Percentiles rank a stretch among this genome's conserved stretches.
These are phyloP conservation scores for Trichosporon coremiiforme DNA, from an alignment of 1,284 basidiomycete genomes.

Conservation along the genomic window DNA sequence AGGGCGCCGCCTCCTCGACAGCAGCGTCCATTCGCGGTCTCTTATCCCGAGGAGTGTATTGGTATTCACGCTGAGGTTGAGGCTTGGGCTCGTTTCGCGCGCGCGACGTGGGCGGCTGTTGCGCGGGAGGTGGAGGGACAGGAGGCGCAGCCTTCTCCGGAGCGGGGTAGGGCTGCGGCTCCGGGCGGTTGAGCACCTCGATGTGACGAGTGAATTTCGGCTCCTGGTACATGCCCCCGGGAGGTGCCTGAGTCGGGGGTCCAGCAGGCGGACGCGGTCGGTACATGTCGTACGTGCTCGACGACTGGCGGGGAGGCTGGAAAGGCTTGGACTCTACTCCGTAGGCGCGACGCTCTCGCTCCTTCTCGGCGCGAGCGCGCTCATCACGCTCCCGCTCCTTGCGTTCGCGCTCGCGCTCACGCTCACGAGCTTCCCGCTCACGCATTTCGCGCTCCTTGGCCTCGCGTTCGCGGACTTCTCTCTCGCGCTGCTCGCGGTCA, in stretches of 20 bases:
- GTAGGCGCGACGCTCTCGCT: constrained; percentile 26
- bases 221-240: constrained; percentile 25
- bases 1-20: constrained; percentile 43
- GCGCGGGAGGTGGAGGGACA: not conserved
- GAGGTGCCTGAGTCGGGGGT: not conserved
- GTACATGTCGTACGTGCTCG: constrained; percentile 32
- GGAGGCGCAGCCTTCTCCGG: not conserved
- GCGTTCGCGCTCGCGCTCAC: constrained; percentile 24
- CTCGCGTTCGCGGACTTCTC: constrained; percentile 22
- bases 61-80: constrained; percentile 37
- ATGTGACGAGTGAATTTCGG: constrained; percentile 40
- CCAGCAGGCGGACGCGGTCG: constrained; percentile 20
- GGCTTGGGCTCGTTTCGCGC: constrained; percentile 37
- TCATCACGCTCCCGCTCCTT: constrained; percentile 27
- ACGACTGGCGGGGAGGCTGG: constrained; percentile 33
- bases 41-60: constrained; percentile 45
- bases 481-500: constrained; percentile 27
- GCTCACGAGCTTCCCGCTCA: constrained; percentile 26
- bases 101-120: constrained; percentile 29
- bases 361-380: constrained; percentile 25
- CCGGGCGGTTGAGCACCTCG: constrained; percentile 45
- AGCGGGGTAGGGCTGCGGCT: constrained; percentile 24
- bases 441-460: constrained; percentile 19
- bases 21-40: constrained; percentile 51
- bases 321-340: constrained; percentile 34